Evolutionary conservation across 176 grass and related monocot species (phyloP).

Genomic region (Oryza longistaminata): DNA sequence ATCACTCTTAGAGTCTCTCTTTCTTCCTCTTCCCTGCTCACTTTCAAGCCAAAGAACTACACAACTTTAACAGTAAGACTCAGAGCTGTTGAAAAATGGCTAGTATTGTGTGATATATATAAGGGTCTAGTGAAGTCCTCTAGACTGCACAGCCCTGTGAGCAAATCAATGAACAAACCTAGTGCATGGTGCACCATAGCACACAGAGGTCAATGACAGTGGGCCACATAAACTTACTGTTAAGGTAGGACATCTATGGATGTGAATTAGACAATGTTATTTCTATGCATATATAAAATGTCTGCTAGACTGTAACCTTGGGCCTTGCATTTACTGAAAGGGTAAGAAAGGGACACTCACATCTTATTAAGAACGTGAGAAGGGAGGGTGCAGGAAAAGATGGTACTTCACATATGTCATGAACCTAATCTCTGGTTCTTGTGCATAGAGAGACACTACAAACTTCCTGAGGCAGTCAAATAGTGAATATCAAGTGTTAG

Average conservation of each 20-base stretch:
- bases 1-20: not conserved
- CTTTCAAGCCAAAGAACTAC: not conserved
- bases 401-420: not conserved
- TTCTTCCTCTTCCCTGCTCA: constrained; percentile 15
- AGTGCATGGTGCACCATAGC: not conserved
- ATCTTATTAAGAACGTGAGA: not conserved
- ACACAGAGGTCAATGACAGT: not conserved
- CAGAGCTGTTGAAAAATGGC: not conserved
- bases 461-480: not conserved
- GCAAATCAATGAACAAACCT: not conserved
- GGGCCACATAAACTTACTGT: not conserved
- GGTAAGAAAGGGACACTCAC: not conserved
- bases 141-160: not conserved
- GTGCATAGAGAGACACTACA: not conserved
- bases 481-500: not conserved
- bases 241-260: not conserved
- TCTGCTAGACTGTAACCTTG: not conserved
- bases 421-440: not conserved
- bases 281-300: not conserved
- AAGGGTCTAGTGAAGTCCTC: not conserved
- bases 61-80: not conserved
- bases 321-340: not conserved
- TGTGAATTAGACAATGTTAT: not conserved
- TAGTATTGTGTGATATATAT: not conserved
- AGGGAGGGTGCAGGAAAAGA: not conserved